Conservation (phyloP, 768 basidiomycete species). For the Mycena kentingensis region DNA sequence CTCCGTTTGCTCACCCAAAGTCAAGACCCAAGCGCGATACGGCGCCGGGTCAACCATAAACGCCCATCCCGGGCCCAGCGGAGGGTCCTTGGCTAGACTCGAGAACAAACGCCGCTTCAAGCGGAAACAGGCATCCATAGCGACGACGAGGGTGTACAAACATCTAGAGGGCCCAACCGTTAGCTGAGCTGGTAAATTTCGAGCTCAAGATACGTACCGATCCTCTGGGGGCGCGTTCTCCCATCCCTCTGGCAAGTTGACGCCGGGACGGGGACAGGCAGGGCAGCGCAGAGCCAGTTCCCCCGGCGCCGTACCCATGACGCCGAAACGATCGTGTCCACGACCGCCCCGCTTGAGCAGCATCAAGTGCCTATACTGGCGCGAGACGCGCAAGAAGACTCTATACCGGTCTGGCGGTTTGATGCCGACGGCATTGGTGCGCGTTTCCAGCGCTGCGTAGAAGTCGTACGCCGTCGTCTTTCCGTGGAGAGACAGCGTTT, state of each 20-base stretch:
- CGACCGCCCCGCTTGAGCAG: no score
- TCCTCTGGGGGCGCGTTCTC: constrained; percentile 11
- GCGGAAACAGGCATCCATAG: constrained; percentile 16
- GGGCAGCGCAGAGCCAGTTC: constrained; percentile 33
- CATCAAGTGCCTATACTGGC: no score
- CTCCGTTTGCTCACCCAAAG: not conserved
- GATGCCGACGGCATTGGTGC: no score
- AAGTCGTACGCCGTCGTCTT: constrained; percentile 20
- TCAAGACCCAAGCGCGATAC: not conserved
- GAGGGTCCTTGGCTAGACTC: no score
- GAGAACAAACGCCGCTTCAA: no score
- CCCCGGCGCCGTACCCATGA: constrained; percentile 27
- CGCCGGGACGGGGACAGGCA: constrained; percentile 33
- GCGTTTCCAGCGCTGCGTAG: constrained; percentile 8
- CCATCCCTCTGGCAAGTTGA: constrained; percentile 31
- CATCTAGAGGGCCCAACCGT: not conserved
- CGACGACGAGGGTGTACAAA: constrained; percentile 20
- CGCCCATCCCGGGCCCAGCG: no score
- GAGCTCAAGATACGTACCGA: constrained; percentile 10
- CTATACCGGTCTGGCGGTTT: constrained; percentile 6
- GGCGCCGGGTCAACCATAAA: not conserved
- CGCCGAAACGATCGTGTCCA: no score
- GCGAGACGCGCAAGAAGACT: constrained; percentile 6
- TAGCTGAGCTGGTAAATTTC: not conserved
- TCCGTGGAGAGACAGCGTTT: constrained; percentile 8